Conservation (phyloP, 1,284 basidiomycete species). For the Puccinia polysora region DNA sequence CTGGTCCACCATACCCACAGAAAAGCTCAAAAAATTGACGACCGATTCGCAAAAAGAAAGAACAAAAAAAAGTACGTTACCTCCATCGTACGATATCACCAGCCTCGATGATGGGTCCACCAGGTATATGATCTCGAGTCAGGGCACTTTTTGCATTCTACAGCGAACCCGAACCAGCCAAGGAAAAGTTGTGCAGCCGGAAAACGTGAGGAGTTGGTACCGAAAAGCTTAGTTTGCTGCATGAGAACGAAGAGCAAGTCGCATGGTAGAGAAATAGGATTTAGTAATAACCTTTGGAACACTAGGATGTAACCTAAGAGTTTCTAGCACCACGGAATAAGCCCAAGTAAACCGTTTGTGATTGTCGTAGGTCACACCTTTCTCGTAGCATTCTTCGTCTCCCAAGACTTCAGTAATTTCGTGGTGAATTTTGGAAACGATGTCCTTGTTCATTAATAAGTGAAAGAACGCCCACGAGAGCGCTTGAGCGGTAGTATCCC, state of each 20-base stretch:
- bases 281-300: slow-evolving; percentile 24
- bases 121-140: slow-evolving; percentile 45
- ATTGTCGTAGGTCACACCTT: slow-evolving; percentile 10
- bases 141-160: slow-evolving; percentile 34
- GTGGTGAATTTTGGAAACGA: not conserved
- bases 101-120: slow-evolving; percentile 45
- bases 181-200: not conserved
- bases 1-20: not conserved
- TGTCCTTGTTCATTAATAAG: not conserved
- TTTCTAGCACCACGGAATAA: not conserved
- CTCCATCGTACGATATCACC: slow-evolving; percentile 40
- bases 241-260: too few relatives aligned
- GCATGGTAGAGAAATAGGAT: too few relatives aligned
- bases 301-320: slow-evolving; percentile 16
- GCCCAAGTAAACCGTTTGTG: slow-evolving; percentile 1
- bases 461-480: slow-evolving; percentile 21
- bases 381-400: not conserved
- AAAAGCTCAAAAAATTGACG: not conserved
- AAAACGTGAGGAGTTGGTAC: not conserved
- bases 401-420: not conserved
- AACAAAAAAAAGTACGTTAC: not conserved
- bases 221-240: not conserved
- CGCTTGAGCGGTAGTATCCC: slow-evolving; percentile 25
- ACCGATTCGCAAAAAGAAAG: too few relatives aligned
- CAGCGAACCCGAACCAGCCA: too few relatives aligned